Evolutionary conservation across 2,329 filamentous ascomycete genomes (phyloP), one percentile per base, ranked within the genome.

Genomic region (Ascochyta rabiei): DNA sequence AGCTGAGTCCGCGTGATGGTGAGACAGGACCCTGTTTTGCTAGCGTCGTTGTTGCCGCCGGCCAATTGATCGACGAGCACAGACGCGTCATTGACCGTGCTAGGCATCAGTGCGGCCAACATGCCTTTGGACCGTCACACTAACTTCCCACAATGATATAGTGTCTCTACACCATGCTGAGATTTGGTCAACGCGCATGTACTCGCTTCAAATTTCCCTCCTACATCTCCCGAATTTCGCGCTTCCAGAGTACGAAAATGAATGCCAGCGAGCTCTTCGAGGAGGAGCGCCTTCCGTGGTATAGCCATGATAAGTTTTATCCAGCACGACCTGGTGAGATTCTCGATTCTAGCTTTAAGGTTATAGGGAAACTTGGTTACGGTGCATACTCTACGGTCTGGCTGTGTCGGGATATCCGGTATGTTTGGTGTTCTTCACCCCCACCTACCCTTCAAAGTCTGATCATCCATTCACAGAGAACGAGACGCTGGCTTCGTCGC

Each of bases 341-440:
- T 42, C 53, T 67, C 28, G 48, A 62, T 44, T 53, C 56, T 34
- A 62, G 61, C 52, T 71, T 61, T 44, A 66, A 66, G 38, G 39
- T 71, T 40, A 41, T 70, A 6, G 61, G 57, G 35, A 69, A 71
- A 56, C 59, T 70, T 3, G 68, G 66, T 12, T 70, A 62, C 43
- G 66, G 68, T 40, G 43, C 49, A 37, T 56, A 59, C 51, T 69
- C 68, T 4, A 70, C 66, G 15, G 66, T 67, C 35, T 71, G 65
- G 68, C 59, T 71, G 28, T 64, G 60, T 56, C 60, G 60, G 34
- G 57, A 69, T 58, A 55, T 70, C 35, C 31, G 42, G 63, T 63
- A 56, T 56, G 53, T 65, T 51, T 55, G 47, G 51, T 57, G 39
- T 62, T 61, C 57, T 62, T 56, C 53, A 55, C 40, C 48, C 49